Evolutionary conservation across 1,139 yeast species (phyloP), one percentile per base, ranked within the genome.

Genomic region (Kurtzmaniella quercitrusa): DNA sequence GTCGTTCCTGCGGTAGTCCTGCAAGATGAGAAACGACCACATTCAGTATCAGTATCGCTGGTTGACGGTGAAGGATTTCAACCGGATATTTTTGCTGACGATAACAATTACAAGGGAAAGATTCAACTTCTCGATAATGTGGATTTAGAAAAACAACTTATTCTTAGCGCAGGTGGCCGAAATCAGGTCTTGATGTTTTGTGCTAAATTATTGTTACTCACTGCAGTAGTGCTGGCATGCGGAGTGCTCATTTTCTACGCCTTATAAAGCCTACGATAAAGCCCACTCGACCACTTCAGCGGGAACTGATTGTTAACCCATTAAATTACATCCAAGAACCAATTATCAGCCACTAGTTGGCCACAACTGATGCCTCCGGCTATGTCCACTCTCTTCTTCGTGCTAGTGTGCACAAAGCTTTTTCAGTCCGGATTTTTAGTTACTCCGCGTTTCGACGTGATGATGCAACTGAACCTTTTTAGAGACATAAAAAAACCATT

Each of bases 171-270:
- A 3, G 74, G 74, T 8, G 73, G 74, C 5, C 64, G 56, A 41
- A 55, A 62, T 36, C 70, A 67, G 41, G 68, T 68, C 18, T 52
- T 56, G 39, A 59, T 65, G 32, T 68, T 66, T 44, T 53, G 66
- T 21, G 50, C 63, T 38, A 68, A 68, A 52, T 50, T 68, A 33
- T 18, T 59, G 3, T 51, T 68, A 17, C 60, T 68, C 41, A 53
- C 59, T 48, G 37, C 47, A 2, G 56, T 66, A 7, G 73, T 68
- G 21, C 45, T 60, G 36, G 73, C 70, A 2, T 60, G 65, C 33
- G 63, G 68, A 4, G 60, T 68, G 14, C 57, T 68, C 47, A 64
- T 68, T n/a, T 67, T 68, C 50, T 65, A 59, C 45, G 74, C 74
- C 3, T 52, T 67, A 38, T 63, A 50, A 47, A 11, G 22, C n/a